Evolutionary conservation across 108 stramenopile species (phyloP).

Genomic region (Pelagomonas calceolata): DNA sequence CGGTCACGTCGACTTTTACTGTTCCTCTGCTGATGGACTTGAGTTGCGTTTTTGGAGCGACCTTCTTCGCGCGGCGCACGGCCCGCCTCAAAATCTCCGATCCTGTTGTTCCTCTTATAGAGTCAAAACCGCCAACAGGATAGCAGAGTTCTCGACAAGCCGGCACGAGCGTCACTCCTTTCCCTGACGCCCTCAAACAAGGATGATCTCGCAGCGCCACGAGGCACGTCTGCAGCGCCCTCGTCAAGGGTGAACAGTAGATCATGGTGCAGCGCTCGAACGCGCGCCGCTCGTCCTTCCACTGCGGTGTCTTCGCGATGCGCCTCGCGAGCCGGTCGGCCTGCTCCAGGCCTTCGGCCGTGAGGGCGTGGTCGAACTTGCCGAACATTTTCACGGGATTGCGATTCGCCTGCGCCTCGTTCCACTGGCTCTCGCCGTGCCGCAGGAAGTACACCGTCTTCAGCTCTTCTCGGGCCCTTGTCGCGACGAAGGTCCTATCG

Average conservation of each 20-base stretch:
- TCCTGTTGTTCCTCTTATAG: not conserved
- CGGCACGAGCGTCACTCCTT: not conserved
- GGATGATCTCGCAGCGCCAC: not conserved
- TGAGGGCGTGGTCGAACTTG: not conserved
- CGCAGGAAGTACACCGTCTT: not conserved
- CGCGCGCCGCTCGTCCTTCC: not conserved
- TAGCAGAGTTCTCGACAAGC: not conserved
- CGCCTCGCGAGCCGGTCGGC: not conserved
- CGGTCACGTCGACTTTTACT: not conserved
- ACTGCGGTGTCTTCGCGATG: not conserved
- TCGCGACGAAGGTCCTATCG: too few relatives aligned
- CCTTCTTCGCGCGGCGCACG: not conserved
- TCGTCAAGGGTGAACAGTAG: not conserved
- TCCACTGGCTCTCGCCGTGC: not conserved
- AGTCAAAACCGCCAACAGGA: not conserved
- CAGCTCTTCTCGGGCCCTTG: too few relatives aligned
- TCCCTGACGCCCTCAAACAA: not conserved
- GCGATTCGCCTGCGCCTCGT: not conserved
- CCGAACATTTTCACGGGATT: not conserved
- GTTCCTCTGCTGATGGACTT: not conserved
- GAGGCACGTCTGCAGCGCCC: not conserved
- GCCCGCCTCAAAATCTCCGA: not conserved
- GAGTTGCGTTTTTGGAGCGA: not conserved
- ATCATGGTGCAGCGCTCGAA: not conserved
- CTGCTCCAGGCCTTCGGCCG: not conserved